A percentile compares a stretch with the other conserved stretches of the same genome.
phyloP scores from a whole-genome alignment of 1,284 basidiomycete species.

The Trichosporon sp. region DNA sequence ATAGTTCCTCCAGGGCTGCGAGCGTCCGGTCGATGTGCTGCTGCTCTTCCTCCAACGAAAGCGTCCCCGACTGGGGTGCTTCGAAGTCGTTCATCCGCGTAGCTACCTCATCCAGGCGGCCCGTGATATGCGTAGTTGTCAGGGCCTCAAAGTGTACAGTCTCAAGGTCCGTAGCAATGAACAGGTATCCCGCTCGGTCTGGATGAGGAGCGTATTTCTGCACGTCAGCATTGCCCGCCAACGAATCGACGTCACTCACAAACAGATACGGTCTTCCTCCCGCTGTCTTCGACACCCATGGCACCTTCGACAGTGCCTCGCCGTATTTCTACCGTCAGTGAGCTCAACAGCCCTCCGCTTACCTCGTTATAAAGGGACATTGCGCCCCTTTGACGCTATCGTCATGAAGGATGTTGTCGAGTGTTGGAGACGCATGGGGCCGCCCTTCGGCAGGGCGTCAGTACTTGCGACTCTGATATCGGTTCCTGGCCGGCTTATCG shows the following conservation, averaged over 20 bases:
- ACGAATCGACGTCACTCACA: constrained; percentile 5
- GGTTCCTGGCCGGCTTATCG: constrained; percentile 7
- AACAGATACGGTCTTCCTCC: constrained; percentile 21
- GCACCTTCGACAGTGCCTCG: constrained; percentile 21
- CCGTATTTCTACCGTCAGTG: constrained; percentile 12
- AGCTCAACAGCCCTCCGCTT: neutral
- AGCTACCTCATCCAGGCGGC: constrained; percentile 17
- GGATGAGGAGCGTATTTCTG: constrained; percentile 36
- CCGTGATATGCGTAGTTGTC: constrained; percentile 21
- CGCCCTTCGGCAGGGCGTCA: neutral
- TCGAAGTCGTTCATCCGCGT: neutral
- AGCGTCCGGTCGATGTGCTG: constrained; percentile 17
- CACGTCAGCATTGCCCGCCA: neutral
- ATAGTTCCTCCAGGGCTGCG: constrained; percentile 15
- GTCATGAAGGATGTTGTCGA: neutral
- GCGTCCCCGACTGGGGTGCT: neutral
- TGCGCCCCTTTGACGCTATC: neutral
- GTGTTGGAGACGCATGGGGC: neutral
- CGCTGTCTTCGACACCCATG: constrained; percentile 27
- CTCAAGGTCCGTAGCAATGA: constrained; percentile 31
- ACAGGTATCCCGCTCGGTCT: constrained; percentile 29
- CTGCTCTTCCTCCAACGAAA: constrained; percentile 14
- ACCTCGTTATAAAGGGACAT: constrained; percentile 22
- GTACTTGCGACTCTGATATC: constrained; percentile 5
- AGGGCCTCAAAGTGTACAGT: constrained; percentile 27